Percentiles rank a stretch among this genome's conserved stretches.
phyloP scores from a whole-genome alignment of 148 eudicot genomes.

The Diospyros lotus region DNA sequence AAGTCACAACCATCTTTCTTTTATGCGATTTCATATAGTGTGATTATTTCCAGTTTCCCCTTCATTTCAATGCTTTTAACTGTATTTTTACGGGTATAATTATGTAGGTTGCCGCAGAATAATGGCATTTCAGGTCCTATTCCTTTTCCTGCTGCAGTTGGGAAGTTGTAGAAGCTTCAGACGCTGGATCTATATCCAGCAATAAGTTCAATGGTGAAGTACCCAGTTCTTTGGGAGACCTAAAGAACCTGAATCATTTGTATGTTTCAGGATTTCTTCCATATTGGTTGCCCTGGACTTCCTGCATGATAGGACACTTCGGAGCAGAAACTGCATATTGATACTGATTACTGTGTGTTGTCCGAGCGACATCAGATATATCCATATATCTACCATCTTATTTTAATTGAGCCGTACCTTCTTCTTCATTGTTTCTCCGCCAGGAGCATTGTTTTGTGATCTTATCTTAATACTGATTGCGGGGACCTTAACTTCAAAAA shows the following conservation, averaged over 20 bases:
- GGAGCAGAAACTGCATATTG: background rate
- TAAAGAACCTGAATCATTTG: slow-evolving; percentile 69
- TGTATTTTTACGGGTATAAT: background rate
- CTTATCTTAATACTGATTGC: slow-evolving; percentile 11
- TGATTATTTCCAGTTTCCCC: background rate
- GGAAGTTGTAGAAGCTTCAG: slow-evolving; percentile 70
- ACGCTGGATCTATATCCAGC: slow-evolving; percentile 76
- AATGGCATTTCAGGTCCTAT: slow-evolving; percentile 65
- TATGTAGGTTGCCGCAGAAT: slow-evolving; percentile 69
- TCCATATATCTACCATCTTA: background rate
- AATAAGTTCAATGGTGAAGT: slow-evolving; percentile 58
- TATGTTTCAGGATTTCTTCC: slow-evolving; percentile 35
- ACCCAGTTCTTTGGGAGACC: slow-evolving; percentile 61
- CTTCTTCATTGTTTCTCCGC: background rate
- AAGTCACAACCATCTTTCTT: slow-evolving; percentile 21
- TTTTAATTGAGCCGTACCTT: background rate
- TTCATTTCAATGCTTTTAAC: background rate
- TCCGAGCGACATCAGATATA: background rate
- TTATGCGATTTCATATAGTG: background rate
- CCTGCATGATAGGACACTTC: no score
- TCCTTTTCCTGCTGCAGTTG: slow-evolving; percentile 48
- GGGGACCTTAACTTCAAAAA: slow-evolving; percentile 91
- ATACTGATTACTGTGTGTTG: slow-evolving; percentile 10
- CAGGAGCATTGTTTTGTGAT: background rate
- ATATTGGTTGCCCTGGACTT: no score